Percentiles rank a stretch among this genome's conserved stretches.
Evolutionary conservation across 2,329 filamentous ascomycete genomes (phyloP).

Genomic region (Aspergillus piperis): DNA sequence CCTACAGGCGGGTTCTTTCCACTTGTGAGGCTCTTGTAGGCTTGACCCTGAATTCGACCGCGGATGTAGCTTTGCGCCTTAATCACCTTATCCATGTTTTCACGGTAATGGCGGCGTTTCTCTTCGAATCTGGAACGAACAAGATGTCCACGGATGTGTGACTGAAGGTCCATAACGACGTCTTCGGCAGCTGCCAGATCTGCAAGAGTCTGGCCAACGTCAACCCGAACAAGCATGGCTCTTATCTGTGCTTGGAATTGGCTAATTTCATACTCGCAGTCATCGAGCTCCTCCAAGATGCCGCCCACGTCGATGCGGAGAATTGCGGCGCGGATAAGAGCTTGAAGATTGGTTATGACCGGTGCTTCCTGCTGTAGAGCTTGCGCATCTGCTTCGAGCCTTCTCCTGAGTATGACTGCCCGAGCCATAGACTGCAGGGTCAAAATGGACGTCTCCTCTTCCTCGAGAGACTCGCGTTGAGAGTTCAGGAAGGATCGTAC

Average conservation of each 20-base stretch:
- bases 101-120: conserved; percentile 83
- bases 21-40: conserved; percentile 93
- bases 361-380: conserved; percentile 34
- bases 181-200: conserved; percentile 83
- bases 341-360: conserved; percentile 40
- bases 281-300: conserved; percentile 69
- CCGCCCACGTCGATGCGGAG: conserved; percentile 42
- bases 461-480: conserved; percentile 43
- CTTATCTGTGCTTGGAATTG: conserved; percentile 74
- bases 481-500: conserved; percentile 34
- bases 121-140: conserved; percentile 76
- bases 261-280: conserved; percentile 66
- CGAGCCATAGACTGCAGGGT: conserved; percentile 57
- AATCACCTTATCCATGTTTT: conserved; percentile 98
- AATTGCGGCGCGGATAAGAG: conserved; percentile 44
- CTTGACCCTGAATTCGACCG: conserved; percentile 92
- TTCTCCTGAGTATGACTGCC: conserved; percentile 38
- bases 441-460: conserved; percentile 47
- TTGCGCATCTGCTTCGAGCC: conserved; percentile 32
- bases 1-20: conserved; percentile 96
- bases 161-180: conserved; percentile 72
- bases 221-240: conserved; percentile 74
- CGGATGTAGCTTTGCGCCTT: conserved; percentile 98
- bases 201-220: conserved; percentile 71
- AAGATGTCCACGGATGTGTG: conserved; percentile 70